Percentiles rank a stretch among this genome's conserved stretches.
These are phyloP conservation scores for Blastocystis sp. DNA, from an alignment of 352 stramenopile genomes.

Conservation along the genomic window DNA sequence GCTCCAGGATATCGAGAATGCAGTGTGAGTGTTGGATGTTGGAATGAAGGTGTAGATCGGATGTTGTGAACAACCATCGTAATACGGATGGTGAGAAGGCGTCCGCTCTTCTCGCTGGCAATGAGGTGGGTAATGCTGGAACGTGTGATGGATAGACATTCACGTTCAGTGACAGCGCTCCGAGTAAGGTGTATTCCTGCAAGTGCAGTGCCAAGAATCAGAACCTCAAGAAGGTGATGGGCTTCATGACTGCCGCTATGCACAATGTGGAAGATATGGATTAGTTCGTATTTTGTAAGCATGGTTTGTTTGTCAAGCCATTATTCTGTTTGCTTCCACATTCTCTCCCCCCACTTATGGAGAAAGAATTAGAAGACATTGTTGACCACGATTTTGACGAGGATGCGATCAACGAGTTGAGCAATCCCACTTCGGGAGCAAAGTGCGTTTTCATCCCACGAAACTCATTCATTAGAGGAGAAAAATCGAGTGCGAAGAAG, in stretches of 20 bases:
- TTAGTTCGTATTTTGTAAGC: no score
- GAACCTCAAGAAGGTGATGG: not conserved
- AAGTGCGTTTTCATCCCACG: not conserved
- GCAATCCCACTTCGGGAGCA: not conserved
- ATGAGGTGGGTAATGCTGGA: no score
- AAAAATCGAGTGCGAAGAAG: slow-evolving; percentile 25
- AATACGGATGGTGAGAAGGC: not conserved
- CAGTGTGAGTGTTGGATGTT: not conserved
- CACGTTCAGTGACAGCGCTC: not conserved
- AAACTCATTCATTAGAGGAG: not conserved
- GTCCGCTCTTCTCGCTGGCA: not conserved
- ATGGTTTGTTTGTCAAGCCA: no score
- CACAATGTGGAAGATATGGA: not conserved
- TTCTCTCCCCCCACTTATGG: not conserved
- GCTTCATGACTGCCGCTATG: slow-evolving; percentile 13
- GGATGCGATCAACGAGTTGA: not conserved
- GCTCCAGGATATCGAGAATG: not conserved
- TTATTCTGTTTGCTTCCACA: no score
- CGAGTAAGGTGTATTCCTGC: slow-evolving; percentile 14
- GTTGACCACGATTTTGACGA: slow-evolving; percentile 6
- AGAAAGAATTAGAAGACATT: slow-evolving; percentile 24
- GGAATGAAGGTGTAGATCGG: not conserved
- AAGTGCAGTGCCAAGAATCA: slow-evolving; percentile 8
- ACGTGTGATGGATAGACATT: not conserved
- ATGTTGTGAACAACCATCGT: not conserved